These are phyloP conservation scores for Heliamphora exappendiculata DNA, from an alignment of 148 eudicot genomes.

Conservation along the genomic window DNA sequence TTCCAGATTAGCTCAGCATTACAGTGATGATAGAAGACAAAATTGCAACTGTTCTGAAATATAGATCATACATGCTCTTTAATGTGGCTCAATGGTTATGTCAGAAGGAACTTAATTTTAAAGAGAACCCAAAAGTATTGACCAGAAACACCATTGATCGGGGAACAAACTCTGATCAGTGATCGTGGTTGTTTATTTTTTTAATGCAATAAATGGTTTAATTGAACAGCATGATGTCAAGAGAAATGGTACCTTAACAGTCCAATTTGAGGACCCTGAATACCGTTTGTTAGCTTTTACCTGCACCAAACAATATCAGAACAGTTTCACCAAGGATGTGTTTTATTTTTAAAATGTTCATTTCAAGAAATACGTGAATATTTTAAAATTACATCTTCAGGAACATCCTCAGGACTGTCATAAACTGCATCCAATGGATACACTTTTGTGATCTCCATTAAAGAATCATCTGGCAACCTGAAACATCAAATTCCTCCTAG, in stretches of 20 bases:
- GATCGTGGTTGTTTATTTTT: neutral
- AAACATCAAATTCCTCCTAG: constrained; percentile 16
- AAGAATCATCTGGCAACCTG: constrained; percentile 92
- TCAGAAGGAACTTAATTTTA: neutral
- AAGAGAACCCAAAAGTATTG: neutral
- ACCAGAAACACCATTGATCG: neutral
- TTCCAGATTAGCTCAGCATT: too few species aligned
- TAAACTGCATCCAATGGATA: constrained; percentile 96
- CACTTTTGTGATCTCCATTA: constrained; percentile 90
- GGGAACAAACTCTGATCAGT: neutral
- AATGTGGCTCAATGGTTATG: neutral
- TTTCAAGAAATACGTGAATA: neutral
- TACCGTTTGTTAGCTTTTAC: constrained; percentile 85
- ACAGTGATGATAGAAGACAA: too few species aligned
- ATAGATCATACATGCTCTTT: neutral
- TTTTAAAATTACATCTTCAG: constrained; percentile 69
- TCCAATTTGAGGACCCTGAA: constrained; percentile 89
- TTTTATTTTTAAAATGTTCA: neutral
- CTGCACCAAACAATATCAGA: constrained; percentile 33
- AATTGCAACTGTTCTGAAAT: neutral
- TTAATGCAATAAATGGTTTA: neutral
- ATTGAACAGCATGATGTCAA: neutral
- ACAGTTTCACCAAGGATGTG: neutral
- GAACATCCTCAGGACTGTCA: constrained; percentile 92
- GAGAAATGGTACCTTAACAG: constrained; percentile 62